A percentile compares a stretch with the other conserved stretches of the same genome.
These are phyloP conservation scores for Oryza punctata DNA, from an alignment of 176 grass and related monocot species.

Conservation along the genomic window DNA sequence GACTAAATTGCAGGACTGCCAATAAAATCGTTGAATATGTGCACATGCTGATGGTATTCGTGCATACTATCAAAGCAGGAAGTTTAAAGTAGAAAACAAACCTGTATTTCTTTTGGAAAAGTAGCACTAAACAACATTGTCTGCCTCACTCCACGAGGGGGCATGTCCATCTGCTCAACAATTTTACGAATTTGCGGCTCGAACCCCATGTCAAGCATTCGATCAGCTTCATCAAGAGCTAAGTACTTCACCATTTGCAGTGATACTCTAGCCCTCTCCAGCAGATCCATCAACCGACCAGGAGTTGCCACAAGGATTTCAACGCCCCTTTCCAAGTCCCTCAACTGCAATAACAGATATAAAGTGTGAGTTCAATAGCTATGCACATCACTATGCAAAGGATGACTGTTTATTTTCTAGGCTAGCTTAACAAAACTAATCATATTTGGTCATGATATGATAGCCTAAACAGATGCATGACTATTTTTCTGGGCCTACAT, in stretches of 20 bases:
- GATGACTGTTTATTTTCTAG: not conserved
- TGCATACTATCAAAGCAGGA: not conserved
- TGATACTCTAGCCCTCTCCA: slow-evolving; percentile 93
- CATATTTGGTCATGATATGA: not conserved
- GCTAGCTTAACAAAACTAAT: not conserved
- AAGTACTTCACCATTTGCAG: slow-evolving; percentile 81
- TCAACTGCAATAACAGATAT: slow-evolving; percentile 57
- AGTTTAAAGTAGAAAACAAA: slow-evolving; percentile 30
- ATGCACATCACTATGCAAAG: not conserved
- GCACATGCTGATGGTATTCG: not conserved
- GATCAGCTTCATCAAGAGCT: slow-evolving; percentile 94
- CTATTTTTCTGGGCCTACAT: not conserved
- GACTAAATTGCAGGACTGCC: slow-evolving; percentile 1
- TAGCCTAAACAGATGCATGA: not conserved
- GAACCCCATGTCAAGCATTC: slow-evolving; percentile 99
- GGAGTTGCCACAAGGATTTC: slow-evolving; percentile 98
- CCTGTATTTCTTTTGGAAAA: slow-evolving; percentile 96
- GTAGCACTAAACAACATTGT: slow-evolving; percentile 99
- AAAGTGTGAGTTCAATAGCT: slow-evolving; percentile 6
- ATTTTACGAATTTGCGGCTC: slow-evolving; percentile 96
- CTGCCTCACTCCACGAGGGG: slow-evolving; percentile 73
- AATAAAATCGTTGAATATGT: not conserved
- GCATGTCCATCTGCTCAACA: slow-evolving; percentile 97
- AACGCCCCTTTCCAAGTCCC: slow-evolving; percentile 92
- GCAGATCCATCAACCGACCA: slow-evolving; percentile 89